A percentile compares a stretch with the other conserved stretches of the same genome.
Conservation (phyloP, 148 eudicot species). For the Nyssa sinensis region DNA sequence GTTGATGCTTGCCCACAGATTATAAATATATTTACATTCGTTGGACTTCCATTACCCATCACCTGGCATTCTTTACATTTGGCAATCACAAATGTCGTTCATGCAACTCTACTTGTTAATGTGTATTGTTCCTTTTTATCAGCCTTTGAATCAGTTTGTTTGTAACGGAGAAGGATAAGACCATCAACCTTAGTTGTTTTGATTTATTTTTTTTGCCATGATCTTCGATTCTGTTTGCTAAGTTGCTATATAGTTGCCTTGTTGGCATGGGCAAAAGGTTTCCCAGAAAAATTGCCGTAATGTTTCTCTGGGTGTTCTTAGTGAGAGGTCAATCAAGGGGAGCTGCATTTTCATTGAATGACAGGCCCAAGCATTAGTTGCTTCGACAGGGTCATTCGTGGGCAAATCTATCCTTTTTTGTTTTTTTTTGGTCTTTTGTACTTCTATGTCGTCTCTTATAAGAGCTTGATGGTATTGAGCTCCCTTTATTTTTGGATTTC, state of each 20-base stretch:
- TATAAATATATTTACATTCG: too few species aligned
- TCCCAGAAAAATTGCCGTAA: not conserved
- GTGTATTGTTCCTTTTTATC: too few species aligned
- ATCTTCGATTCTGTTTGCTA: not conserved
- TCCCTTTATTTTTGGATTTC: too few species aligned
- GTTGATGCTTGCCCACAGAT: not conserved
- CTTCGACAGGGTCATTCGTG: not conserved
- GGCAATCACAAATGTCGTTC: not conserved
- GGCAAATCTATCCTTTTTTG: not conserved
- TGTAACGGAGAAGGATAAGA: too few species aligned
- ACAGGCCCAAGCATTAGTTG: not conserved
- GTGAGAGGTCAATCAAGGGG: not conserved
- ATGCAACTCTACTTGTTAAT: not conserved
- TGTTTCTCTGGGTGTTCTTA: not conserved
- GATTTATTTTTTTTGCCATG: not conserved
- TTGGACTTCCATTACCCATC: not conserved
- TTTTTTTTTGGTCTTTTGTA: too few species aligned
- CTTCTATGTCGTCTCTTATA: not conserved
- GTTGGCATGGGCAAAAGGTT: not conserved
- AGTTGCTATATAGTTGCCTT: constrained; percentile 4
- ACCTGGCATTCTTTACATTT: not conserved
- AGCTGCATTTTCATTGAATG: not conserved
- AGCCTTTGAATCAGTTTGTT: too few species aligned
- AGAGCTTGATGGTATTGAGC: too few species aligned
- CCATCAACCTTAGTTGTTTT: not conserved